Conservation (phyloP, 108 stramenopile genomes). For the Heterococcus sp. region DNA sequence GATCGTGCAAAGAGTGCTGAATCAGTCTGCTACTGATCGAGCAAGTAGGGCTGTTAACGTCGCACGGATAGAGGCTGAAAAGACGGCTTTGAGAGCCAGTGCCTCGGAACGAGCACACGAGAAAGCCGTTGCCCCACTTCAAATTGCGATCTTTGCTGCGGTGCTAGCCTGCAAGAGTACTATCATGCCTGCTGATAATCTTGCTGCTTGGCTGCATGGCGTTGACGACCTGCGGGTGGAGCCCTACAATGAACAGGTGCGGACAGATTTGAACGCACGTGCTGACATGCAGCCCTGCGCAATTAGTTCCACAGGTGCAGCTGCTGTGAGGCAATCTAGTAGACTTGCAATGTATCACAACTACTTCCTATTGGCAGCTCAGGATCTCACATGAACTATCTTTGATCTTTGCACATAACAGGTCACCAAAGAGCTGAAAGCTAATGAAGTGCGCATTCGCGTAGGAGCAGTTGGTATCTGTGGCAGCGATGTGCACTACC, state of each 20-base stretch:
- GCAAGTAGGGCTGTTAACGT: background rate
- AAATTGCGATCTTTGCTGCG: background rate
- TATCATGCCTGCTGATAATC: no score
- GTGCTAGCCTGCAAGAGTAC: background rate
- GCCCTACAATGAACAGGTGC: constrained; percentile 14
- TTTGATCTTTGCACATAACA: background rate
- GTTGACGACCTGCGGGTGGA: constrained; percentile 39
- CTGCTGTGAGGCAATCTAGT: background rate
- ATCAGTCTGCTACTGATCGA: background rate
- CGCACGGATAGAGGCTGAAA: background rate
- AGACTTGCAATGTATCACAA: background rate
- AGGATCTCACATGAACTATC: background rate
- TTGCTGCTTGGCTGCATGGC: constrained; percentile 18
- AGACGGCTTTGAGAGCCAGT: background rate
- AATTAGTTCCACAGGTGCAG: background rate
- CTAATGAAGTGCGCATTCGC: background rate
- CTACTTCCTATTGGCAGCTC: background rate
- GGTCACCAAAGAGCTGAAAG: background rate
- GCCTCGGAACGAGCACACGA: background rate
- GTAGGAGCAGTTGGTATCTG: constrained; percentile 52
- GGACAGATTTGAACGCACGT: background rate
- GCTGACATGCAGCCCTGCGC: background rate
- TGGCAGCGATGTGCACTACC: constrained; percentile 54
- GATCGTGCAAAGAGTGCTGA: background rate
- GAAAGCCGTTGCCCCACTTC: background rate